Evolutionary conservation across 1,284 basidiomycete genomes (phyloP).

Genomic region (Ganoderma lingzhi): DNA sequence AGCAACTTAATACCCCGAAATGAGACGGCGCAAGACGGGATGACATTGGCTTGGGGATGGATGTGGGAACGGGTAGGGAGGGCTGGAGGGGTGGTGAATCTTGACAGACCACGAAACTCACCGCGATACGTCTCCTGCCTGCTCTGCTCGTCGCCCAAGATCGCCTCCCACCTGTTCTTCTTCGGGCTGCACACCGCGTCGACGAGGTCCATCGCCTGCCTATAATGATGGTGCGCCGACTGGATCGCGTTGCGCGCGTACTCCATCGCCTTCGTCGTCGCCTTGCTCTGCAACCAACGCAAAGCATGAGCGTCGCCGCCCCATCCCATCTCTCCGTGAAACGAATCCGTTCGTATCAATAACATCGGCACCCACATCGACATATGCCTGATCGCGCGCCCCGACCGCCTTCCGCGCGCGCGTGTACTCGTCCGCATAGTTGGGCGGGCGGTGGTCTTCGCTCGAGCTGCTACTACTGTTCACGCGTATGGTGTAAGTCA

Average conservation of each 20-base stretch:
- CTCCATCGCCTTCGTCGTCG: conserved; percentile 28
- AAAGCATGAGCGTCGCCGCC: neutral
- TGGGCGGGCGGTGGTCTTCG: conserved; percentile 15
- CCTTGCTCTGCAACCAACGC: conserved; percentile 26
- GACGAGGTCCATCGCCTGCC: conserved; percentile 34
- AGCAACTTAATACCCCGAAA: neutral
- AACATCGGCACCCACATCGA: conserved; percentile 25
- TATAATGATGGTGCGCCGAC: conserved; percentile 37
- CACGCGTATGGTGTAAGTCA: neutral
- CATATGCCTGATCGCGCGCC: conserved; percentile 31
- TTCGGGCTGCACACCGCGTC: conserved; percentile 37
- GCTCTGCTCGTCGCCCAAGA: conserved; percentile 38
- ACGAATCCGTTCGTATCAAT: too few relatives aligned
- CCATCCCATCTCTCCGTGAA: neutral
- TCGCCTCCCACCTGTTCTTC: conserved; percentile 33
- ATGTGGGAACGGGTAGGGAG: too few relatives aligned
- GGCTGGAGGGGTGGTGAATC: neutral
- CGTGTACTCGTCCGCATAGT: conserved; percentile 19
- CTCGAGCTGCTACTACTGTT: conserved; percentile 24
- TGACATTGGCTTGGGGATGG: too few relatives aligned
- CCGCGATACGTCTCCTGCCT: conserved; percentile 35
- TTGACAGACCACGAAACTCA: conserved; percentile 6
- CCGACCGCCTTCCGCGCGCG: conserved; percentile 31
- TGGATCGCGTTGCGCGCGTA: conserved; percentile 33
- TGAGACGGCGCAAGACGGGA: neutral